Evolutionary conservation across 139 green algal genomes (phyloP).

Genomic region (Chlorella sp.): DNA sequence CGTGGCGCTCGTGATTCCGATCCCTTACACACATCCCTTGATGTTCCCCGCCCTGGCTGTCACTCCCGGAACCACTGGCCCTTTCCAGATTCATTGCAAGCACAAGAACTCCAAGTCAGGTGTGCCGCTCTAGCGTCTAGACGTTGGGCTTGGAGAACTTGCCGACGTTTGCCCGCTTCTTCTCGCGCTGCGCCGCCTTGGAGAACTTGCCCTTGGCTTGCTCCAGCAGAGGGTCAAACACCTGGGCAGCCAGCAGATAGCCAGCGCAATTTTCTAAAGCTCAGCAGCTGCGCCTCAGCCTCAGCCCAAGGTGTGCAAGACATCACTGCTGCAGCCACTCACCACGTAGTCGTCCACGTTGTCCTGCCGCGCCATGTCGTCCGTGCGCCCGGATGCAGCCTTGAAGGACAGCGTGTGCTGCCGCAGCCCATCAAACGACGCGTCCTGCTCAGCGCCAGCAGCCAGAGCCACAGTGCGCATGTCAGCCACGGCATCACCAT

Average conservation of each 20-base stretch:
- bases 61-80: no score
- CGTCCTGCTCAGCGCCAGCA: constrained; percentile 1
- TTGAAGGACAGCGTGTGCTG: constrained; percentile 32
- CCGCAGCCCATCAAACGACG: constrained; percentile 40
- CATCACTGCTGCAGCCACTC: not conserved
- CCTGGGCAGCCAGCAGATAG: constrained; percentile 14
- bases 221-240: constrained; percentile 69
- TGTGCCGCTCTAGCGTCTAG: no score
- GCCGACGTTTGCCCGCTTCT: not conserved
- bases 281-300: not conserved
- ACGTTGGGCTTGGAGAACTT: no score
- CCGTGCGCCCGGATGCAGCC: constrained; percentile 13
- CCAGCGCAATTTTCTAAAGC: not conserved
- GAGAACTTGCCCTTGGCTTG: constrained; percentile 70
- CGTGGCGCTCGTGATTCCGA: no score
- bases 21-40: no score
- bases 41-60: not conserved
- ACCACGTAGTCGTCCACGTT: constrained; percentile 77
- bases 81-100: no score
- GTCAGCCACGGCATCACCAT: not conserved
- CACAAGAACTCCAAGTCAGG: no score
- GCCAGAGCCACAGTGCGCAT: not conserved
- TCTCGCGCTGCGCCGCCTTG: not conserved
- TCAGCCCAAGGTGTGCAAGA: not conserved
- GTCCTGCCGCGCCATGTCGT: constrained; percentile 51